Percentiles rank a stretch among this genome's conserved stretches.
phyloP scores from a whole-genome alignment of 2,329 filamentous ascomycete genomes.

The Torrubiellomyces zombiae region DNA sequence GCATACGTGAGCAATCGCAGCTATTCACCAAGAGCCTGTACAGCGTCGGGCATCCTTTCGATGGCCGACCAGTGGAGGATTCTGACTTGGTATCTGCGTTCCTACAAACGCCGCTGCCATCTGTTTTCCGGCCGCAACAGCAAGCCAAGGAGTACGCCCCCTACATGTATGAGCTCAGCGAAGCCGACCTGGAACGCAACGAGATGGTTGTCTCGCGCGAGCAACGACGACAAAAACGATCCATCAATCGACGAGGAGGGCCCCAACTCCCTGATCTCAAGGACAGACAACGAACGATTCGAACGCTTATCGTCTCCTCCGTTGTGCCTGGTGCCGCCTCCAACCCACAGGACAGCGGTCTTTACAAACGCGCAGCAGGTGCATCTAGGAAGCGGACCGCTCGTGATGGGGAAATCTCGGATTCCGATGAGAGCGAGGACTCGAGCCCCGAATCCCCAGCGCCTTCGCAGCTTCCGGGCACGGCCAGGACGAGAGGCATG shows the following conservation, averaged over 20 bases:
- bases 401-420: constrained; percentile 56
- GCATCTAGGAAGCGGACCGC: constrained; percentile 36
- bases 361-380: constrained; percentile 64
- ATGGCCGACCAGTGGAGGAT: constrained; percentile 84
- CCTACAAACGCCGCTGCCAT: constrained; percentile 64
- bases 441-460: constrained; percentile 77
- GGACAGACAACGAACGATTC: constrained; percentile 81
- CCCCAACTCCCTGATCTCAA: constrained; percentile 91
- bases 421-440: constrained; percentile 84
- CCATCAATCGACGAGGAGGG: constrained; percentile 82
- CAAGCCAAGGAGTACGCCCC: constrained; percentile 88
- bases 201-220: constrained; percentile 89
- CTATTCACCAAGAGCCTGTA: constrained; percentile 89
- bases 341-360: constrained; percentile 64
- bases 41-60: constrained; percentile 84
- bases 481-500: constrained; percentile 74
- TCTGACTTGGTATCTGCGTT: constrained; percentile 76
- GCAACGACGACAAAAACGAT: constrained; percentile 85
- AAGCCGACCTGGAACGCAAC: constrained; percentile 75
- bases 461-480: constrained; percentile 56
- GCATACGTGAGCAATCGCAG: constrained; percentile 89
- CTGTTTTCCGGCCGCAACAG: constrained; percentile 78
- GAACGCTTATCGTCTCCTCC: constrained; percentile 81
- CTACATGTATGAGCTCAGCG: constrained; percentile 84
- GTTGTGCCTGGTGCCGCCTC: constrained; percentile 77